These are phyloP conservation scores for Alternaria dauci DNA, from an alignment of 2,329 filamentous ascomycete genomes.

Conservation along the genomic window DNA sequence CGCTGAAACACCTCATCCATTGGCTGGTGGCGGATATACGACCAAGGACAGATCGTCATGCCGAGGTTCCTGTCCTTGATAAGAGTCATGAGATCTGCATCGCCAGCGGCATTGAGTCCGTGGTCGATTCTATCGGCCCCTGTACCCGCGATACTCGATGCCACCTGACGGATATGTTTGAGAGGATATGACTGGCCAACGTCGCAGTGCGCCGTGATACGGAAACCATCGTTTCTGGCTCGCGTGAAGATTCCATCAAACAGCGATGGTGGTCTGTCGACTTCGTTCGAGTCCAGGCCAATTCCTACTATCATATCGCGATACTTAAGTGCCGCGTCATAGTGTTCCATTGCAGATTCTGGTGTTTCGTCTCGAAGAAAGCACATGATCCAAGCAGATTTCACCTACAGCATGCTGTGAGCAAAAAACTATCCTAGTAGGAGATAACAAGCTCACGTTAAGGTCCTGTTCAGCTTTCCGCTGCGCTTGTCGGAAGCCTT, in stretches of 20 bases:
- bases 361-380: slow-evolving; percentile 55
- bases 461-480: slow-evolving; percentile 20
- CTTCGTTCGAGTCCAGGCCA: slow-evolving; percentile 60
- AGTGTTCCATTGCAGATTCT: slow-evolving; percentile 41
- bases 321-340: slow-evolving; percentile 44
- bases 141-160: slow-evolving; percentile 27
- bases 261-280: slow-evolving; percentile 31
- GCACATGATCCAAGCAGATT: slow-evolving; percentile 53
- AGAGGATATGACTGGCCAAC: slow-evolving; percentile 60
- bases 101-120: slow-evolving; percentile 53
- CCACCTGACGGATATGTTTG: slow-evolving; percentile 54
- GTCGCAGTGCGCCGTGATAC: slow-evolving; percentile 62
- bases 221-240: slow-evolving; percentile 55
- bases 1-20: slow-evolving; percentile 38
- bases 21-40: slow-evolving; percentile 53
- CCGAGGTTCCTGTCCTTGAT: slow-evolving; percentile 48
- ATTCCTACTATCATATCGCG: slow-evolving; percentile 56
- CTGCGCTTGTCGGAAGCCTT: slow-evolving; percentile 42
- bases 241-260: background rate
- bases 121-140: slow-evolving; percentile 55
- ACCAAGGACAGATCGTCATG: slow-evolving; percentile 55
- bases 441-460: background rate
- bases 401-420: slow-evolving; percentile 2
- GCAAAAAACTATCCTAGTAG: background rate
- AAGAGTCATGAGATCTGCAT: slow-evolving; percentile 43